These are phyloP conservation scores for Nitzschia sp. DNA, from an alignment of 108 stramenopile genomes.

Conservation along the genomic window DNA sequence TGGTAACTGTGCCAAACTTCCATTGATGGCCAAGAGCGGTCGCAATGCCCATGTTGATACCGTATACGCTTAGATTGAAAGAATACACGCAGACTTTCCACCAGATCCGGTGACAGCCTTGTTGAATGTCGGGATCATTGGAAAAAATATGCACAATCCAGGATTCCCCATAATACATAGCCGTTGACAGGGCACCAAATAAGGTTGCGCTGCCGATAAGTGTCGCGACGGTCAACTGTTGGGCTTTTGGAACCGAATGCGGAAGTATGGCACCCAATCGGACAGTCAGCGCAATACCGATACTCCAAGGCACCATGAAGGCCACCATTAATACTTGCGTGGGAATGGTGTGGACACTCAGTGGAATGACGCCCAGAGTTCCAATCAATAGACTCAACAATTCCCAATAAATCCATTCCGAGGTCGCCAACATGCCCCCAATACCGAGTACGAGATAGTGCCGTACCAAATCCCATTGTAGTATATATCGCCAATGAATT, in stretches of 20 bases:
- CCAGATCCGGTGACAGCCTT: slow-evolving; percentile 40
- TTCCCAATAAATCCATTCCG: slow-evolving; percentile 61
- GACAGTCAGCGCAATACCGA: slow-evolving; percentile 47
- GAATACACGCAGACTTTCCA: slow-evolving; percentile 32
- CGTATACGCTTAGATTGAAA: slow-evolving; percentile 29
- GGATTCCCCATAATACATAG: slow-evolving; percentile 21
- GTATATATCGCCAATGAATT: slow-evolving; percentile 18
- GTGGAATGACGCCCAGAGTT: slow-evolving; percentile 42
- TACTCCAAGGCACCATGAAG: slow-evolving; percentile 43
- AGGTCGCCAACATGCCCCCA: slow-evolving; percentile 47
- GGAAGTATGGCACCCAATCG: slow-evolving; percentile 42
- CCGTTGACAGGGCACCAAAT: slow-evolving; percentile 17
- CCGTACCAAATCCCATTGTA: slow-evolving; percentile 8
- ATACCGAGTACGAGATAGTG: slow-evolving; percentile 26
- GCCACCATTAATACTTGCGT: slow-evolving; percentile 32
- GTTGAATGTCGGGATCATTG: slow-evolving; percentile 24
- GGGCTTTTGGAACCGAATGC: slow-evolving; percentile 21
- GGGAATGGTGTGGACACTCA: slow-evolving; percentile 54
- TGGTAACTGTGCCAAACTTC: slow-evolving; percentile 35
- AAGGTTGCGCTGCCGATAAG: not conserved
- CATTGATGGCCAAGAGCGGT: slow-evolving; percentile 57
- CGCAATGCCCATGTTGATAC: slow-evolving; percentile 30
- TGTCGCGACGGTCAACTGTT: slow-evolving; percentile 14
- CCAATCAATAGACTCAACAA: slow-evolving; percentile 34
- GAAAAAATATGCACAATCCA: slow-evolving; percentile 41